Base-by-base conservation (phyloP, 225 moss, liverwort and hornwort genomes). In the Bryum argenteum region DNA sequence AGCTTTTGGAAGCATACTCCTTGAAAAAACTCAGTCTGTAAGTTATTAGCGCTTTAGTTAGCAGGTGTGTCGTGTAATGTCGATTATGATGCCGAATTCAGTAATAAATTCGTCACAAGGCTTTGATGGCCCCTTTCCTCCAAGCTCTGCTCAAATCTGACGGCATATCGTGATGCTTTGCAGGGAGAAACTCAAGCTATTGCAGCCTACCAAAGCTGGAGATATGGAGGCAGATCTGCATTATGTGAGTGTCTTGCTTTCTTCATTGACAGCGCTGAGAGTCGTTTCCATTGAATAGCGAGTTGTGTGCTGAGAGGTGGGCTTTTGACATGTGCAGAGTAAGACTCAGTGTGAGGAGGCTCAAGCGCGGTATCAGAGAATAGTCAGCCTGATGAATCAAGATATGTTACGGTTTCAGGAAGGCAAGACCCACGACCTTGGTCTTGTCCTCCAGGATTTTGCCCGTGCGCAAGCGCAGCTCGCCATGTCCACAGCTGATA, bases 341-440 rank as follows among this genome's bases (percentile, higher is more conserved):
- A 88, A 84, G 76, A 75, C 78, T 61, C 94, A 88, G 77, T 91
- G 89, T 72, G 91, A 92, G 58, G 94, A 92, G 54, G 84, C 94
- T 42, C 85, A 82, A 78, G 57, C 43, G 28, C 85, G 91, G 62
- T 91, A 89, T 68, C 82, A 91, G 77, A 86, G 78, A 71, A 84
- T 98, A 70, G 94, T 94, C 17, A 83, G 63, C 24, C 61, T 86
- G 64, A 98, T 98, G 98, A 84, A 87, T 71, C 89, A 89, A 87
- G 98, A 94, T 77, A 83, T 98, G 78, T 71, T 85, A 52, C 87
- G 92, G 45, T 98, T 98, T 77, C 98, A 98, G 70, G 94, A 94
- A 82, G 76, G 87, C 72, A 98, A 98, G 72, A 89, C 94, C 43
- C 83, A 75, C 45, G 98, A 98, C 77, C 78, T 98, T 69, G 98